Percentiles rank a stretch among this genome's conserved stretches.
Conservation (phyloP, 768 basidiomycete genomes). For the Gyrodon lividus region DNA sequence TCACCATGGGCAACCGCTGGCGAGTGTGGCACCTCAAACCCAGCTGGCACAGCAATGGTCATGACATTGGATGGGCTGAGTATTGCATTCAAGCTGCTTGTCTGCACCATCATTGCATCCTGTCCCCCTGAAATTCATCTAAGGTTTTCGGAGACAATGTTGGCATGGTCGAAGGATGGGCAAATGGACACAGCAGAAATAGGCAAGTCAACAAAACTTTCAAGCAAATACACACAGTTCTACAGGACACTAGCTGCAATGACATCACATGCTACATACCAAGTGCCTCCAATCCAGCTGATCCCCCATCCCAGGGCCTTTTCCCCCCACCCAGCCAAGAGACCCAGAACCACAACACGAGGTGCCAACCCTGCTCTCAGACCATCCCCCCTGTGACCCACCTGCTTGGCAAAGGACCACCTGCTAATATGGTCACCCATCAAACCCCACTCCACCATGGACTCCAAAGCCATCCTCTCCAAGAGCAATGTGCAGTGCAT, state of each 20-base stretch:
- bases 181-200: too few species aligned
- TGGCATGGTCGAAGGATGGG: constrained; percentile 39
- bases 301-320: constrained; percentile 15
- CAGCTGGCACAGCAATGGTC: too few species aligned
- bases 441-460: constrained; percentile 1
- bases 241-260: neutral
- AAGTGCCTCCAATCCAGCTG: constrained; percentile 18
- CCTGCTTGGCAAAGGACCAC: neutral
- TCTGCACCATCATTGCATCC: too few species aligned
- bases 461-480: constrained; percentile 10
- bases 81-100: too few species aligned
- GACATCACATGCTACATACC: constrained; percentile 17
- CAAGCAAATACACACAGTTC: constrained; percentile 16
- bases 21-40: too few species aligned
- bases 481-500: neutral
- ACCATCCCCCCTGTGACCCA: neutral
- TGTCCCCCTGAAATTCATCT: neutral
- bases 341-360: constrained; percentile 11
- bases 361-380: neutral
- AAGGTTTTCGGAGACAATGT: constrained; percentile 25
- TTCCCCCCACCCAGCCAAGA: constrained; percentile 1
- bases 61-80: too few species aligned
- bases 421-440: neutral
- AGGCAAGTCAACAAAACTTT: constrained; percentile 34
- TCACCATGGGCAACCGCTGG: too few species aligned